Conservation (phyloP, 2,329 filamentous ascomycete genomes). For the Aciculosporium take region DNA sequence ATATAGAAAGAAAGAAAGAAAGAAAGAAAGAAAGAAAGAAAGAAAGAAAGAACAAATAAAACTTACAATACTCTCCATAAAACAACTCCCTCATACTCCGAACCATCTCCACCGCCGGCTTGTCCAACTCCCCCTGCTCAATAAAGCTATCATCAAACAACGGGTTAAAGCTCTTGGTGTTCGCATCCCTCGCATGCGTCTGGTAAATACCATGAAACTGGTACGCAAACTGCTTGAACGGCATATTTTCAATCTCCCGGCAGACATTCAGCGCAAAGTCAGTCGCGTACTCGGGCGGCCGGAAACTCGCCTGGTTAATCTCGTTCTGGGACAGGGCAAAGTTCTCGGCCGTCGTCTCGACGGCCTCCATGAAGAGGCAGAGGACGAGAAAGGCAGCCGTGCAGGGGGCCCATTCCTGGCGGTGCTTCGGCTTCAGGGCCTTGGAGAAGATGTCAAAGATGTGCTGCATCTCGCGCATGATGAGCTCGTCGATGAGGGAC, state of each 20-base stretch:
- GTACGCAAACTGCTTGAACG: slow-evolving; percentile 45
- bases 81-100: slow-evolving; percentile 29
- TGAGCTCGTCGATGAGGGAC: slow-evolving; percentile 39
- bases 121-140: slow-evolving; percentile 31
- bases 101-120: slow-evolving; percentile 31
- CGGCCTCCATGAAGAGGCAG: slow-evolving; percentile 44
- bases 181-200: slow-evolving; percentile 36
- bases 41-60: neutral
- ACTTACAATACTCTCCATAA: slow-evolving; percentile 31
- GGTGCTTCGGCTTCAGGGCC: slow-evolving; percentile 38
- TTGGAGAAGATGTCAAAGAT: slow-evolving; percentile 40
- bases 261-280: slow-evolving; percentile 32
- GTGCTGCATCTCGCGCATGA: slow-evolving; percentile 34
- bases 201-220: slow-evolving; percentile 47
- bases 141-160: slow-evolving; percentile 30
- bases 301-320: slow-evolving; percentile 26
- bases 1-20: no score
- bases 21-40: neutral
- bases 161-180: slow-evolving; percentile 39
- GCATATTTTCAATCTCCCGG: slow-evolving; percentile 40
- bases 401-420: slow-evolving; percentile 41
- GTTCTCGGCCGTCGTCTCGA: slow-evolving; percentile 37
- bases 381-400: slow-evolving; percentile 41
- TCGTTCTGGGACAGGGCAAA: slow-evolving; percentile 39
- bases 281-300: slow-evolving; percentile 24